Base-by-base conservation (phyloP, 2,329 filamentous ascomycete genomes). In the Rosellinia necatrix region DNA sequence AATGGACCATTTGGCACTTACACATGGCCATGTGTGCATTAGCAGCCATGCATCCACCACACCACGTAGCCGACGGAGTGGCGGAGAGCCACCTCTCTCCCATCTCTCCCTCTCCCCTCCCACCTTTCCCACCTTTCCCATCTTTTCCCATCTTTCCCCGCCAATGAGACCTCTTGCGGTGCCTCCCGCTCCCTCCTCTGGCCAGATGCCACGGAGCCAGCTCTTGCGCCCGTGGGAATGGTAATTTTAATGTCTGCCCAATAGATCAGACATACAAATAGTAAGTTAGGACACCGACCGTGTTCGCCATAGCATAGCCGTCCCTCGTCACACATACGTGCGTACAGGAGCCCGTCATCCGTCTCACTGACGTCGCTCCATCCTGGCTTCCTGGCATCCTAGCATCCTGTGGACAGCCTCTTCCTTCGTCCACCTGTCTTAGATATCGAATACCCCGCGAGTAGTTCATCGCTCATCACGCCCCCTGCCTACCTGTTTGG, bases 1-100 rank as follows among this genome's bases (percentile, higher is more conserved):
- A 48, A 57, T 24, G 50, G n/a, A 41, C 53, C 49, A 42, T 49
- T 50, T 59, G 50, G 48, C 56, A 53, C 46, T 51, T 52, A 56
- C 56, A 53, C 46, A 56, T 50, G 41, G 46, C 53, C 10, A n/a
- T 40, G 24, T 29, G 49, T 49, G 32, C 56, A 32, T 8, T n/a
- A n/a, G n/a, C n/a, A n/a, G n/a, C n/a, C n/a, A n/a, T n/a, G n/a
- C n/a, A n/a, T n/a, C n/a, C n/a, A n/a, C n/a, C n/a, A 22, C 40
- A 42, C 40, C 40, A 25, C 34, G 34, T 37, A 37, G 34, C 6
- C 19, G 15, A n/a, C n/a, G n/a, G n/a, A n/a, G n/a, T n/a, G n/a
- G n/a, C n/a, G 34, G 34, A 8, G 34, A 35, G 47, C 52, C 29
- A 37, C 51, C 27, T 9, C 6, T 15, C 19, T 8, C 37, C 37